Base-by-base conservation (phyloP, 179 eudicot genomes). In the Monotropa hypopitys region DNA sequence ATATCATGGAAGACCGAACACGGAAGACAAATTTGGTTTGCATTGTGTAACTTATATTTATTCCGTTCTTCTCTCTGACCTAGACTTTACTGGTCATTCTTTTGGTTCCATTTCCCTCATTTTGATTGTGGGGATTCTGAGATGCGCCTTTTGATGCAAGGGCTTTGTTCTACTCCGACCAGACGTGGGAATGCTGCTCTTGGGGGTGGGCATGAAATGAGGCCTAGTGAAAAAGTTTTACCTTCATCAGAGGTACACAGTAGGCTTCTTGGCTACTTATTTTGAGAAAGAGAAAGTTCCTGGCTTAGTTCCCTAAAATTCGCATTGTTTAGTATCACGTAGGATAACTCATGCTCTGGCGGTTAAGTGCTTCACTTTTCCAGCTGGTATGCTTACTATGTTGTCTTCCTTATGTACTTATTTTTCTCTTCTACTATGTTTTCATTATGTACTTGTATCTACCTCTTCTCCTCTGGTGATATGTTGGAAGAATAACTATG, bases 201-300 rank as follows among this genome's bases (percentile, higher is more conserved):
- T 77, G 87, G 79, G 74, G 80, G 76, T 76, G 75, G 73, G 76
- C 83, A 51, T 75, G 86, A 78, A 74, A 79, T 74, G 69, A 86
- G 78, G 80, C 59, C 80, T 66, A 46, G 56, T 47, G 26, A 80
- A 76, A 86, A 83, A 80, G 63, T 68, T 79, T 21, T 76, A 51
- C 80, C 72, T 78, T 51, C 78, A 59, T 77, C 82, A 53, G 77
- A 78, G 92, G 90, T 87, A 84, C 33, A 33, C 30, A 59, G 66
- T 26, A 59, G 6, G 66, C 12, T 26, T 56, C 15, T 38, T 26
- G 66, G 66, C 66, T 59, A 2, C 33, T 59, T 59, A 59, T 59
- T 26, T 28, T 10, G 28, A n/a, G 66, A 28, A n/a, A 28, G 28
- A 65, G 76, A 30, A 56, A 47, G 45, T 70, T 70, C 45, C 71